Evolutionary conservation across 1,139 yeast species (phyloP).

Genomic region (Nadsonia commutata): DNA sequence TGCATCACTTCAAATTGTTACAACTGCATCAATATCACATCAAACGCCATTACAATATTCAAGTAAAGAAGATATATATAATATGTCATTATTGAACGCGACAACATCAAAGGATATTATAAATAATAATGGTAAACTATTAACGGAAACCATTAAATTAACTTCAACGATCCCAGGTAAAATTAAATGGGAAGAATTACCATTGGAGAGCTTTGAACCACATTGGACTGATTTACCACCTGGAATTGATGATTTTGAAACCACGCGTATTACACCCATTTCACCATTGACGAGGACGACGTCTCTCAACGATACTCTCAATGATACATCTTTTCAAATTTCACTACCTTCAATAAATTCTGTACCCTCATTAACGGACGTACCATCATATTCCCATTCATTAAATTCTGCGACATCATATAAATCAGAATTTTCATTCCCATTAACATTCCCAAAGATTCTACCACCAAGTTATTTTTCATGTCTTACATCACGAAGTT

Average conservation of each 20-base stretch:
- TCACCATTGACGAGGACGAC: too few species aligned
- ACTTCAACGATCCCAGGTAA: not conserved
- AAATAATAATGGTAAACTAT: not conserved
- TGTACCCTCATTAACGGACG: too few species aligned
- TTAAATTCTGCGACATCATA: not conserved
- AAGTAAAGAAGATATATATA: not conserved
- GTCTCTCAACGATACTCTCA: too few species aligned
- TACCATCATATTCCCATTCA: too few species aligned
- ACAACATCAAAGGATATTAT: not conserved
- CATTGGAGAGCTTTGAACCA: not conserved
- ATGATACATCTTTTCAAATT: too few species aligned
- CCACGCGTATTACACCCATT: too few species aligned
- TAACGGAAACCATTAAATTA: not conserved
- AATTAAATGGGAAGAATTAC: not conserved
- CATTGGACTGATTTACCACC: not conserved
- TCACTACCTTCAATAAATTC: too few species aligned
- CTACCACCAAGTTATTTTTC: not conserved
- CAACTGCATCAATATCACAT: not conserved
- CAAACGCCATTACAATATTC: not conserved
- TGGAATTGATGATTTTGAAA: not conserved
- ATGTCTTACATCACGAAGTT: not conserved
- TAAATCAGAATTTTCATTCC: not conserved
- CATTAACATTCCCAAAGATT: not conserved
- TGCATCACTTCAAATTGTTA: not conserved
- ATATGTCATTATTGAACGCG: not conserved